Evolutionary conservation across 1,284 basidiomycete species (phyloP).

Genomic region (Microbotryomycetes sp.): DNA sequence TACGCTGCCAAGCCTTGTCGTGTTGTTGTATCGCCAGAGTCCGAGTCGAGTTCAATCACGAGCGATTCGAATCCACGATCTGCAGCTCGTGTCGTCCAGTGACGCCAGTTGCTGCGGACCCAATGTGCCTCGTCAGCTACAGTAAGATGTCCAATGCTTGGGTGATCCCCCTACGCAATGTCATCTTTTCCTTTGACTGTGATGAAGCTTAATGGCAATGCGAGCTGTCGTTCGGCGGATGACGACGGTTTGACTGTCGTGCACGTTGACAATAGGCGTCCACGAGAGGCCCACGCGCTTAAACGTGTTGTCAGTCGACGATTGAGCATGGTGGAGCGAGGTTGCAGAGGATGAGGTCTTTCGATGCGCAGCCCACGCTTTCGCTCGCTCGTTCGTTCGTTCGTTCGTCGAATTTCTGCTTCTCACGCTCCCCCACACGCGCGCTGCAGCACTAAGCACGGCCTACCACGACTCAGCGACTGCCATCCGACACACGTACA

Average conservation of each 20-base stretch:
- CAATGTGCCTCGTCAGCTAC: background rate
- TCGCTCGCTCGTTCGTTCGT: no score
- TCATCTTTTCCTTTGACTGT: conserved; percentile 4
- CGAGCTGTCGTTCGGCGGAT: conserved; percentile 13
- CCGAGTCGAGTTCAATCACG: conserved; percentile 20
- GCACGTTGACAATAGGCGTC: no score
- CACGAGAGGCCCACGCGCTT: no score
- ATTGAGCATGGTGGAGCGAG: no score
- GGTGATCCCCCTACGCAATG: background rate
- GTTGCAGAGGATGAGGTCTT: no score
- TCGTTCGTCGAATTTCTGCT: no score
- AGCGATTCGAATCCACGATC: conserved; percentile 19
- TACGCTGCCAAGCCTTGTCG: background rate
- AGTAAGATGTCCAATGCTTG: background rate
- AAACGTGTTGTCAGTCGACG: no score
- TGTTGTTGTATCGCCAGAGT: background rate
- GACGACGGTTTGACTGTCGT: background rate
- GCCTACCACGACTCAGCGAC: no score
- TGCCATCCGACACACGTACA: no score
- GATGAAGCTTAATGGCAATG: conserved; percentile 24
- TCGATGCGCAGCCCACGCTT: no score
- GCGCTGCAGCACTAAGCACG: no score
- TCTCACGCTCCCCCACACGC: no score
- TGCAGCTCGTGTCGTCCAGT: conserved; percentile 13
- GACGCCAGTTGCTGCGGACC: conserved; percentile 3